These are phyloP conservation scores for Hansenula lynferdii DNA, from an alignment of 1,139 yeast genomes.

Conservation along the genomic window DNA sequence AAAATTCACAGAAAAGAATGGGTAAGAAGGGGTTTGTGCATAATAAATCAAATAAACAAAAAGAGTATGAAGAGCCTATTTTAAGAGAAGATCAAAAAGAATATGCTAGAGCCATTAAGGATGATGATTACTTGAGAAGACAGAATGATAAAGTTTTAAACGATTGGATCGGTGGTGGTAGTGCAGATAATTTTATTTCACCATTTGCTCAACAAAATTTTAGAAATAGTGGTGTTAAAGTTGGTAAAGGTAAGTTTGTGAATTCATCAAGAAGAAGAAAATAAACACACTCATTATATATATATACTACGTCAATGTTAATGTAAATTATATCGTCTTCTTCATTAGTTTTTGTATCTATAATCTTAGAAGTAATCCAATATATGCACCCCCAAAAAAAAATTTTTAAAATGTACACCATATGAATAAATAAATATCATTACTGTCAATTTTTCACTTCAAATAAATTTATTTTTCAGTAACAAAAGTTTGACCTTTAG, in stretches of 20 bases:
- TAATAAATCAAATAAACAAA: constrained; percentile 53
- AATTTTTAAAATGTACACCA: no score
- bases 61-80: constrained; percentile 48
- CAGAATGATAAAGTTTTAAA: constrained; percentile 81
- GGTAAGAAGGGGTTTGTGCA: constrained; percentile 77
- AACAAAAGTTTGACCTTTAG: constrained; percentile 54
- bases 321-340: no score
- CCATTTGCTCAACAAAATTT: constrained; percentile 75
- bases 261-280: constrained; percentile 51
- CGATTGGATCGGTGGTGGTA: constrained; percentile 92
- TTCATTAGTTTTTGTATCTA: no score
- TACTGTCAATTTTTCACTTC: background rate
- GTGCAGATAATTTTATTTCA: constrained; percentile 87
- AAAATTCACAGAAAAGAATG: constrained; percentile 52
- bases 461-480: constrained; percentile 13
- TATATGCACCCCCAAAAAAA: no score
- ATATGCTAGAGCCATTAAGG: constrained; percentile 80
- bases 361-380: no score
- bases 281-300: no score
- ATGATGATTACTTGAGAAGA: constrained; percentile 82
- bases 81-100: constrained; percentile 94
- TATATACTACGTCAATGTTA: no score
- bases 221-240: constrained; percentile 65
- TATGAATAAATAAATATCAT: background rate
- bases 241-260: constrained; percentile 79